Percentiles rank a stretch among this genome's conserved stretches.
phyloP scores from a whole-genome alignment of 1,284 basidiomycete species.

The Microbotryum violaceum region DNA sequence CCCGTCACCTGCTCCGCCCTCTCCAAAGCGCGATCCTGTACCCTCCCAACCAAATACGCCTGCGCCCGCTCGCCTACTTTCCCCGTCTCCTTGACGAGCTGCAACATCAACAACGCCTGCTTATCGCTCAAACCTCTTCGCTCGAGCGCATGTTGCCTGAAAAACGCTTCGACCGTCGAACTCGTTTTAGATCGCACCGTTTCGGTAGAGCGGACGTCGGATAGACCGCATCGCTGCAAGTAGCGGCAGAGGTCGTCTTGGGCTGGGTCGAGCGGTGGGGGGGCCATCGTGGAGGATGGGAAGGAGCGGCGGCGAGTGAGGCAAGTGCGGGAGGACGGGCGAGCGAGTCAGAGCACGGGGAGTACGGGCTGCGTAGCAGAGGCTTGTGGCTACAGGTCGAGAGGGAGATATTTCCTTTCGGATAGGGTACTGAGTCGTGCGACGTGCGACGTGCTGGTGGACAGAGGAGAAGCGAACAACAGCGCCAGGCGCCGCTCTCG shows the following conservation, averaged over 20 bases:
- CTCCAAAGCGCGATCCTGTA: conserved; percentile 66
- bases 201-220: conserved; percentile 15
- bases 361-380: too few relatives aligned
- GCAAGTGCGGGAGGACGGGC: too few relatives aligned
- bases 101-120: conserved; percentile 63
- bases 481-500: too few relatives aligned
- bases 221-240: conserved; percentile 25
- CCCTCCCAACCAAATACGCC: conserved; percentile 56
- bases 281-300: too few relatives aligned
- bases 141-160: conserved; percentile 55
- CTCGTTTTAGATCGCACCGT: conserved; percentile 36
- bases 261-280: too few relatives aligned
- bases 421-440: too few relatives aligned
- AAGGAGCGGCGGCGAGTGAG: too few relatives aligned
- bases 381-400: too few relatives aligned
- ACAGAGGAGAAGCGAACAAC: too few relatives aligned
- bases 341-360: too few relatives aligned
- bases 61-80: conserved; percentile 58
- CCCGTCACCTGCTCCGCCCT: conserved; percentile 80
- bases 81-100: conserved; percentile 57
- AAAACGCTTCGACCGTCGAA: conserved; percentile 47
- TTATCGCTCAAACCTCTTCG: conserved; percentile 60
- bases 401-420: too few relatives aligned
- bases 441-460: too few relatives aligned
- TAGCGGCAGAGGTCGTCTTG: neutral